Conservation (phyloP, 345 rosid genomes). For the Eucalyptus pauciflora region DNA sequence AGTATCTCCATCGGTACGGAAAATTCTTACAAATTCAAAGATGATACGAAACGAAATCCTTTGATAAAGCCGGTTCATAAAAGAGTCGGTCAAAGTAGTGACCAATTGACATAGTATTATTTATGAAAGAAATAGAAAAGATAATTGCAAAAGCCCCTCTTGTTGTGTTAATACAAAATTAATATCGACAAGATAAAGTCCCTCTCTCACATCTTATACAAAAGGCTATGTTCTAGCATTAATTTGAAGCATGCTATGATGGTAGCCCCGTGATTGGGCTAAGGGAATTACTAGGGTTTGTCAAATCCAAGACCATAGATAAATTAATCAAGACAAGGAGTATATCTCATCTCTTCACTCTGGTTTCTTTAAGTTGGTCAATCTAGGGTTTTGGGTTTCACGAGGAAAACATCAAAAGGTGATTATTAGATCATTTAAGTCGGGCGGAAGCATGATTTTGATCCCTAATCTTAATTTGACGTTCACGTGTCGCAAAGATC, state of each 20-base stretch:
- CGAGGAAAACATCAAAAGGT: background rate
- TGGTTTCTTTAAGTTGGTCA: background rate
- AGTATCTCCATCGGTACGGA: background rate
- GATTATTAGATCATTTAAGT: background rate
- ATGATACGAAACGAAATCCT: fast-evolving
- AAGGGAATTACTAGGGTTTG: background rate
- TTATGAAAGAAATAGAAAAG: background rate
- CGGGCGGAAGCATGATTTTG: background rate
- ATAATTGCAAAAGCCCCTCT: background rate
- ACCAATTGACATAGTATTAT: background rate
- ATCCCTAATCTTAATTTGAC: background rate
- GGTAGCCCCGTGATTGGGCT: background rate
- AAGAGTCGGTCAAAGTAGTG: fast-evolving
- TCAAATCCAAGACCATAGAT: background rate
- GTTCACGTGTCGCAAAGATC: background rate
- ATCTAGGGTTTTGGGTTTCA: background rate
- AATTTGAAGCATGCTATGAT: background rate
- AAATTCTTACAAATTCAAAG: background rate
- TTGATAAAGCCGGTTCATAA: fast-evolving
- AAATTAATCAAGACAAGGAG: background rate
- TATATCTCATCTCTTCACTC: background rate
- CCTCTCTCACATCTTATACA: background rate
- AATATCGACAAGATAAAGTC: background rate
- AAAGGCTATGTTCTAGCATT: background rate
- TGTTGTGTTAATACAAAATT: background rate